A percentile compares a stretch with the other conserved stretches of the same genome.
Conservation (phyloP, 805 yeast genomes). For the Saccharomycopsis selenospora region DNA sequence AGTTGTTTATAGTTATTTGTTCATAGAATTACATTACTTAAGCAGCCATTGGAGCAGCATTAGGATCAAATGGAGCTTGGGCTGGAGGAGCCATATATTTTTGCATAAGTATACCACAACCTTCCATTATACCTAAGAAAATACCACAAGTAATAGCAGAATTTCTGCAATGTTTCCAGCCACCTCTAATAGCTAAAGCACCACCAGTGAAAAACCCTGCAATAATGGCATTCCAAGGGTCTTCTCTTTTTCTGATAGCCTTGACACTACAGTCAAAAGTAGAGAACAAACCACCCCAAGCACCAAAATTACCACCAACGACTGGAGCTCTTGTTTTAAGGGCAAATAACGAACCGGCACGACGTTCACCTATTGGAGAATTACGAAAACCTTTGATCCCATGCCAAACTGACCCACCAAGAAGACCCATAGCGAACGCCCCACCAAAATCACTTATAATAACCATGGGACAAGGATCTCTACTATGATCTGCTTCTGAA, state of each 20-base stretch:
- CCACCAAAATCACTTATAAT: slow-evolving; percentile 97
- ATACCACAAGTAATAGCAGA: slow-evolving; percentile 97
- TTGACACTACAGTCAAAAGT: slow-evolving; percentile 93
- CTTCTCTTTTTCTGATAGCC: slow-evolving; percentile 94
- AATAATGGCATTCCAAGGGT: slow-evolving; percentile 95
- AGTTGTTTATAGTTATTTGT: no score
- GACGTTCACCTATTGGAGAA: slow-evolving; percentile 94
- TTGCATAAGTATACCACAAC: slow-evolving; percentile 95
- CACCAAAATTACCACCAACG: slow-evolving; percentile 98
- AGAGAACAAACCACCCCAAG: slow-evolving; percentile 98
- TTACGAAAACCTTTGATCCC: slow-evolving; percentile 98
- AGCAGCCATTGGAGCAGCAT: slow-evolving; percentile 4
- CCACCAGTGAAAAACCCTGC: slow-evolving; percentile 99
- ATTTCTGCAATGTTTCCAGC: slow-evolving; percentile 94
- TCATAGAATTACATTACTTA: no score
- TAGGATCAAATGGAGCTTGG: slow-evolving; percentile 15
- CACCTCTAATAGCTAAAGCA: slow-evolving; percentile 95
- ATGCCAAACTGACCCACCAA: slow-evolving; percentile 99
- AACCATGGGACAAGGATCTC: slow-evolving; percentile 99
- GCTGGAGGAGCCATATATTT: slow-evolving; percentile 59
- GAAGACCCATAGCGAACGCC: slow-evolving; percentile 98
- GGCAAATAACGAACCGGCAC: slow-evolving; percentile 82
- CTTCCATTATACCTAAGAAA: slow-evolving; percentile 92
- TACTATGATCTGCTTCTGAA: slow-evolving; percentile 75
- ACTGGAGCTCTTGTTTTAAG: slow-evolving; percentile 96